phyloP scores from a whole-genome alignment of 176 grass and related monocot species.

The Poa pratensis region DNA sequence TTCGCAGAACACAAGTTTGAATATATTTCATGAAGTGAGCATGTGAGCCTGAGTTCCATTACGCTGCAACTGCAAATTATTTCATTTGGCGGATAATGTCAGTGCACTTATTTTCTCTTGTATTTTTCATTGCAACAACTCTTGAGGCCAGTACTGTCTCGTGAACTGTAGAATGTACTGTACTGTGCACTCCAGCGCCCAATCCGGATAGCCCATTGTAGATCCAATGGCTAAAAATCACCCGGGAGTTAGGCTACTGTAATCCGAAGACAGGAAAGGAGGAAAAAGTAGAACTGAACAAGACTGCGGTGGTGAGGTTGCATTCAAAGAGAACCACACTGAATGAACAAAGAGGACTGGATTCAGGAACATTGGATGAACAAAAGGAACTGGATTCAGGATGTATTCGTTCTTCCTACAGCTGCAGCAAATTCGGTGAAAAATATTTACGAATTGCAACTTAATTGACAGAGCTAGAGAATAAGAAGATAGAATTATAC shows the following conservation, averaged over 20 bases:
- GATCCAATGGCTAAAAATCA: slow-evolving; percentile 7
- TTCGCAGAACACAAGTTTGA: not conserved
- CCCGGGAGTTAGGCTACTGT: not conserved
- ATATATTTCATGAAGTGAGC: not conserved
- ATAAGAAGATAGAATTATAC: not conserved
- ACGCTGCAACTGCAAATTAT: no score
- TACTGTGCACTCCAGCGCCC: not conserved
- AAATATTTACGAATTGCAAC: not conserved
- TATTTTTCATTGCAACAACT: not conserved
- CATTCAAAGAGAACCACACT: not conserved
- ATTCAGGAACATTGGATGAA: not conserved
- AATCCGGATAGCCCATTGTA: not conserved
- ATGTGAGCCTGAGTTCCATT: slow-evolving; percentile 5
- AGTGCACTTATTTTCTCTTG: not conserved
- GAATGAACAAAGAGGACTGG: not conserved
- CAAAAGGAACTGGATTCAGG: not conserved
- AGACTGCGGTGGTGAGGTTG: not conserved
- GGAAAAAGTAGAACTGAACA: not conserved
- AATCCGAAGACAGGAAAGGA: not conserved
- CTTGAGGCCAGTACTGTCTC: not conserved
- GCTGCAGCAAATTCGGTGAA: not conserved
- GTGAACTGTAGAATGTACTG: not conserved
- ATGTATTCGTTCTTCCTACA: not conserved
- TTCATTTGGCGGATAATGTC: slow-evolving; percentile 3
- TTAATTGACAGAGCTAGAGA: not conserved